Percentiles rank a stretch among this genome's conserved stretches.
phyloP scores from a whole-genome alignment of 768 basidiomycete genomes.

The Boletus bicolor region DNA sequence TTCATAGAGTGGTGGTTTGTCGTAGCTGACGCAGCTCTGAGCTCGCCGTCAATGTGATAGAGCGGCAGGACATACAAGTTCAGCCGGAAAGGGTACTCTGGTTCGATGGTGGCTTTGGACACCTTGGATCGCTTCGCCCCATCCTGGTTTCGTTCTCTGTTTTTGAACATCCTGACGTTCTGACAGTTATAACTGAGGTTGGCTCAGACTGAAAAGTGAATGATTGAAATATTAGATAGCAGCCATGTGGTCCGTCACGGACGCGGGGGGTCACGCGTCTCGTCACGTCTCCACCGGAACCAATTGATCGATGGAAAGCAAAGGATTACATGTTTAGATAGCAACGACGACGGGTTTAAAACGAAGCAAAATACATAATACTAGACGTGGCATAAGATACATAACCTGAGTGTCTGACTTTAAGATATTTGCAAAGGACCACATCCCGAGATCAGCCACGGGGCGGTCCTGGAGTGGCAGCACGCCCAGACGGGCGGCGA shows the following conservation, averaged over 20 bases:
- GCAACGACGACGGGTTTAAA: constrained; percentile 10
- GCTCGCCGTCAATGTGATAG: neutral
- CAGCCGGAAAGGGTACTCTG: constrained; percentile 59
- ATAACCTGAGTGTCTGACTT: constrained; percentile 17
- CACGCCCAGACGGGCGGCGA: constrained; percentile 31
- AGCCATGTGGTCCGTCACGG: constrained; percentile 7
- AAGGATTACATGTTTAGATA: constrained; percentile 13
- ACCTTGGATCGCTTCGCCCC: neutral
- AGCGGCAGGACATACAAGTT: constrained; percentile 63
- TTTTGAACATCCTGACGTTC: constrained; percentile 20
- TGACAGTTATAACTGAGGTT: neutral
- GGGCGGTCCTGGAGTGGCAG: constrained; percentile 23
- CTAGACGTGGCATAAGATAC: constrained; percentile 30
- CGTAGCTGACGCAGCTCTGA: constrained; percentile 59
- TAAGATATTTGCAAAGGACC: constrained; percentile 24
- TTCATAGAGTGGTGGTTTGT: constrained; percentile 78
- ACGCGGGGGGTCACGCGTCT: constrained; percentile 27
- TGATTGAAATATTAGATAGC: neutral
- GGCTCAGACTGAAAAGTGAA: neutral
- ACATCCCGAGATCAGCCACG: constrained; percentile 15
- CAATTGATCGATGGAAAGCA: neutral
- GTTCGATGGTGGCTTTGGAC: neutral
- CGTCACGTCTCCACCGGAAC: constrained; percentile 9
- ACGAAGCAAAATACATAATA: constrained; percentile 23
- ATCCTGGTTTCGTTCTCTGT: constrained; percentile 8